Conservation (phyloP, 2,329 filamentous ascomycete genomes). For the Penicillium freii region DNA sequence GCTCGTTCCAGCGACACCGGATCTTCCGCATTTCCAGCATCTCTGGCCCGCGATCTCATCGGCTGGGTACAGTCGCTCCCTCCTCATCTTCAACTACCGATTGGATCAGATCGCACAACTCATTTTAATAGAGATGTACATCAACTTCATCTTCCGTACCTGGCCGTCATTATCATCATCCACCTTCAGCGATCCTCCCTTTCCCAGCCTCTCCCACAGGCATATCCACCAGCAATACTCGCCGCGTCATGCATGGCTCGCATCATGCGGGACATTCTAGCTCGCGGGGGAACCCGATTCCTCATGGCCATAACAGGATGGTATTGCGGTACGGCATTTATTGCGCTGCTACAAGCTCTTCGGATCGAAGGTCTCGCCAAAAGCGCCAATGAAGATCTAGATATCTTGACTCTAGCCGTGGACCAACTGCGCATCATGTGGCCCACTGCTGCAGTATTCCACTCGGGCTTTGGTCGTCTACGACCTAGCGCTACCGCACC, state of each 20-base stretch:
- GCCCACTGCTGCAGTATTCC: slow-evolving; percentile 39
- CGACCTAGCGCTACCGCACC: slow-evolving; percentile 29
- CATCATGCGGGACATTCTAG: slow-evolving; percentile 42
- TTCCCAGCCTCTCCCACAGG: slow-evolving; percentile 38
- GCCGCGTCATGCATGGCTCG: slow-evolving; percentile 42
- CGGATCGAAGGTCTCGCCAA: slow-evolving; percentile 32
- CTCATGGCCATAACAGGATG: slow-evolving; percentile 47
- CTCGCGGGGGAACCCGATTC: slow-evolving; percentile 41
- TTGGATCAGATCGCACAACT: background rate
- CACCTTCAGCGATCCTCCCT: slow-evolving; percentile 42
- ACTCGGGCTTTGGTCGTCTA: slow-evolving; percentile 20
- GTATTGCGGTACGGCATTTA: slow-evolving; percentile 45
- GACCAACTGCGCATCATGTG: slow-evolving; percentile 38
- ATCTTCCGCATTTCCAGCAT: slow-evolving; percentile 21
- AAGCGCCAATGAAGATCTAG: slow-evolving; percentile 36
- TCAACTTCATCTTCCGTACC: background rate
- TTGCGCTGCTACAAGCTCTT: slow-evolving; percentile 43
- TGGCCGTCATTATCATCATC: background rate
- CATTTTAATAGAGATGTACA: background rate
- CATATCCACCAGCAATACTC: slow-evolving; percentile 38
- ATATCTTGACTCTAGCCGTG: slow-evolving; percentile 33
- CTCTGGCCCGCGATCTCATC: slow-evolving; percentile 36
- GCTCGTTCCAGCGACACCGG: slow-evolving; percentile 23
- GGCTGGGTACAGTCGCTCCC: slow-evolving; percentile 40
- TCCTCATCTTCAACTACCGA: slow-evolving; percentile 34